phyloP scores from a whole-genome alignment of 345 rosid genomes.

The Citrus trifoliata region DNA sequence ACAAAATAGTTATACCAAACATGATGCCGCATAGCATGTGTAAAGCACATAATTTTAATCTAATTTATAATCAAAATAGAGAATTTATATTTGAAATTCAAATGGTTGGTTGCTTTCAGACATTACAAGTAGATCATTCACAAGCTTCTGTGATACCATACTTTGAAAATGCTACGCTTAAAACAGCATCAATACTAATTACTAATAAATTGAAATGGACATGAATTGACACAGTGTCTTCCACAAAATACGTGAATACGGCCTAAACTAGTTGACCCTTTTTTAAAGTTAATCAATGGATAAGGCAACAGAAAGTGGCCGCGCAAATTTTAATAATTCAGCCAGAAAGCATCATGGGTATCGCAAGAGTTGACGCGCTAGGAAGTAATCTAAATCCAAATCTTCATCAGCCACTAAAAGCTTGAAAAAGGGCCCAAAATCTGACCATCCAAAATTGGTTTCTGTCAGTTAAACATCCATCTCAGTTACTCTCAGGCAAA shows the following conservation, averaged over 20 bases:
- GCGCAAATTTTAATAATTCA: background rate
- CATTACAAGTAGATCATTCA: too few relatives aligned
- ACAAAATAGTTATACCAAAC: too few relatives aligned
- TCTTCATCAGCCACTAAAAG: background rate
- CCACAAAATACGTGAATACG: too few relatives aligned
- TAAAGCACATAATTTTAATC: too few relatives aligned
- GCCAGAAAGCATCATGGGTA: background rate
- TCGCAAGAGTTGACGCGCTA: background rate
- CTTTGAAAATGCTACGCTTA: too few relatives aligned
- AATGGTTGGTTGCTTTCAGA: too few relatives aligned
- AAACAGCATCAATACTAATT: background rate
- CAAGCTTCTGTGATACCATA: too few relatives aligned
- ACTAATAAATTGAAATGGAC: background rate
- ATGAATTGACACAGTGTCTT: background rate
- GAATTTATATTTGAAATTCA: too few relatives aligned
- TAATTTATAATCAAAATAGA: too few relatives aligned
- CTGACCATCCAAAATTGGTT: background rate
- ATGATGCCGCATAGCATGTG: too few relatives aligned
- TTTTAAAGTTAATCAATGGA: background rate
- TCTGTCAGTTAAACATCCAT: conserved; percentile 14
- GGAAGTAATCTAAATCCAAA: too few relatives aligned
- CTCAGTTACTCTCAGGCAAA: background rate
- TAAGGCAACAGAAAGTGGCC: background rate
- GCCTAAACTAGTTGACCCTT: too few relatives aligned
- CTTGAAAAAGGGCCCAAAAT: background rate